Evolutionary conservation across 371 early-diverging fungal genomes (phyloP).

Genomic region (Mycotypha africana): DNA sequence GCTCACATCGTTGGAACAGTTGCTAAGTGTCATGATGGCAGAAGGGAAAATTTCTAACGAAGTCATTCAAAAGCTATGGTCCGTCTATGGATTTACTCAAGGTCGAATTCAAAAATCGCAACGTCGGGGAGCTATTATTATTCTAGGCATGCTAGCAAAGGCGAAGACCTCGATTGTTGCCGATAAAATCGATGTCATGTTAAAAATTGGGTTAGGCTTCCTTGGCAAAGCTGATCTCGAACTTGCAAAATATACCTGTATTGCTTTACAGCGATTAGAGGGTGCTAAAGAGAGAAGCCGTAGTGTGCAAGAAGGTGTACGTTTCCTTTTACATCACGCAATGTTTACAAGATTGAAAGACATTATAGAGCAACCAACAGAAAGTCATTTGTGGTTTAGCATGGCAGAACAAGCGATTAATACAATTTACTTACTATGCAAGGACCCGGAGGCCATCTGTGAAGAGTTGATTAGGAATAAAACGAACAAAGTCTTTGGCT

Average conservation of each 20-base stretch:
- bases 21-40: constrained; percentile 71
- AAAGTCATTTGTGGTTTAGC: constrained; percentile 74
- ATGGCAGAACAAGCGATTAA: constrained; percentile 91
- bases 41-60: constrained; percentile 53
- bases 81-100: constrained; percentile 71
- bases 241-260: constrained; percentile 85
- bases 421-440: constrained; percentile 80
- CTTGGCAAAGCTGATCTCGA: constrained; percentile 69
- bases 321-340: constrained; percentile 69
- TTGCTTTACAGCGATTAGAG: constrained; percentile 79
- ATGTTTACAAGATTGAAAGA: constrained; percentile 61
- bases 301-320: constrained; percentile 55
- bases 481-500: constrained; percentile 51
- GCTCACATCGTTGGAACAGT: constrained; percentile 88
- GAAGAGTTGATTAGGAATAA: constrained; percentile 66
- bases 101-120: constrained; percentile 63
- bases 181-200: constrained; percentile 75
- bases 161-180: constrained; percentile 72
- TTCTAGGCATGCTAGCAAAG: constrained; percentile 89
- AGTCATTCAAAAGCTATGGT: constrained; percentile 83
- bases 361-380: constrained; percentile 57
- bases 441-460: constrained; percentile 82
- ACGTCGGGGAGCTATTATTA: constrained; percentile 87
- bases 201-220: constrained; percentile 83
- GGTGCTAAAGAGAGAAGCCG: constrained; percentile 50